Evolutionary conservation across 129 eudicot genomes (phyloP).

Genomic region (Escallonia rubra): DNA sequence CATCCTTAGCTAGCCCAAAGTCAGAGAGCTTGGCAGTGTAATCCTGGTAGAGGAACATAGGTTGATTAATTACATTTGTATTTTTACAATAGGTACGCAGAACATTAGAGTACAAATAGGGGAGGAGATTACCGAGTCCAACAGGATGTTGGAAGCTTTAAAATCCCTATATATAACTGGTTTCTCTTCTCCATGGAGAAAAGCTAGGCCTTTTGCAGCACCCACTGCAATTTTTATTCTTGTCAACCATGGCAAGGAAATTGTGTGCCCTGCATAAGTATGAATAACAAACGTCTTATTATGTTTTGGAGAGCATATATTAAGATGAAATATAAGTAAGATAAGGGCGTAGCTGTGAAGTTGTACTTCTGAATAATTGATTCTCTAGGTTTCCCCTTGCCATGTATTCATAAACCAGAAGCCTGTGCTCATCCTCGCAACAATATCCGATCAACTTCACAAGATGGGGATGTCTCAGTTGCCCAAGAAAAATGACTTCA

Average conservation of each 20-base stretch:
- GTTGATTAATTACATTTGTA: neutral
- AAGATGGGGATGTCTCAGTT: slow-evolving; percentile 88
- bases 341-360: neutral
- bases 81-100: neutral
- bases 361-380: slow-evolving; percentile 68
- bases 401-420: slow-evolving; percentile 90
- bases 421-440: slow-evolving; percentile 79
- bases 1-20: slow-evolving; percentile 47
- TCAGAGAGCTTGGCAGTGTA: slow-evolving; percentile 45
- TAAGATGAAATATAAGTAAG: neutral
- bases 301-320: too few species aligned
- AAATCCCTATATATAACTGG: neutral
- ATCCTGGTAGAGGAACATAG: slow-evolving; percentile 15
- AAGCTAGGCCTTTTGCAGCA: neutral
- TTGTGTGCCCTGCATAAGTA: too few species aligned
- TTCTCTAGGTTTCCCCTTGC: slow-evolving; percentile 73
- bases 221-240: neutral
- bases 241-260: neutral
- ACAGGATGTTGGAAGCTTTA: neutral
- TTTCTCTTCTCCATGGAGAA: neutral
- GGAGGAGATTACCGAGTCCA: neutral
- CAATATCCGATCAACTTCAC: slow-evolving; percentile 94
- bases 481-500: slow-evolving; percentile 87
- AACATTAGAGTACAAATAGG: neutral
- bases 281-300: too few species aligned